A percentile compares a stretch with the other conserved stretches of the same genome.
Conservation (phyloP, 2,329 filamentous ascomycete species). For the Coleophoma crateriformis region DNA sequence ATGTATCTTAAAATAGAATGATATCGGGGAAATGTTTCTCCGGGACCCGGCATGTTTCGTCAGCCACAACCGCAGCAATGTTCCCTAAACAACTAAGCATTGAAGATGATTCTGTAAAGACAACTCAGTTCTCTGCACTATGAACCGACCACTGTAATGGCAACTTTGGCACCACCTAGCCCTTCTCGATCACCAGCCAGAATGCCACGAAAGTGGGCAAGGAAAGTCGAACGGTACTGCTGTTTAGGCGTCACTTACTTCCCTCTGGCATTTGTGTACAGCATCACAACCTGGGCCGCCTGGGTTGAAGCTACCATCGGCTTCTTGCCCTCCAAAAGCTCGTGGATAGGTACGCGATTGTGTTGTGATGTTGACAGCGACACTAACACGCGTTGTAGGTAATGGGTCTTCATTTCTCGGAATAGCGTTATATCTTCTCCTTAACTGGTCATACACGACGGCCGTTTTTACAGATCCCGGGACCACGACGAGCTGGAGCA, state of each 20-base stretch:
- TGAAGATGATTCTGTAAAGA: no score
- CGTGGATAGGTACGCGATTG: slow-evolving; percentile 48
- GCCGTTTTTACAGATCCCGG: slow-evolving; percentile 93
- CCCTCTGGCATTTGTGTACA: slow-evolving; percentile 84
- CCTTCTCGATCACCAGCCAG: slow-evolving; percentile 31
- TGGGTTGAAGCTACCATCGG: slow-evolving; percentile 79
- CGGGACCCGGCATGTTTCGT: no score
- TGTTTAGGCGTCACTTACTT: slow-evolving; percentile 76
- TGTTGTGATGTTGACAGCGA: no score
- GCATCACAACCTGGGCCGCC: slow-evolving; percentile 87
- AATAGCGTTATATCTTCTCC: slow-evolving; percentile 66
- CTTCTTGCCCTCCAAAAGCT: slow-evolving; percentile 42
- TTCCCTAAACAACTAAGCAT: no score
- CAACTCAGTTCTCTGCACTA: no score
- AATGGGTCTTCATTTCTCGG: slow-evolving; percentile 55
- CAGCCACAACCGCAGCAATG: no score
- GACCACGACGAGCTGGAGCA: slow-evolving; percentile 50
- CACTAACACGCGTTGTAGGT: slow-evolving; percentile 32
- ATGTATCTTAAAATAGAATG: no score
- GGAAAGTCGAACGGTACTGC: slow-evolving; percentile 76
- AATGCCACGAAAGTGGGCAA: slow-evolving; percentile 56
- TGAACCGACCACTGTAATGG: slow-evolving; percentile 12
- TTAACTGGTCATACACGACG: slow-evolving; percentile 85
- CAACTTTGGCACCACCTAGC: slow-evolving; percentile 14
- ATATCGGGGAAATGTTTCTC: no score